A percentile compares a stretch with the other conserved stretches of the same genome.
phyloP scores from a whole-genome alignment of 2,329 filamentous ascomycete species.

The Phyllosticta paracitricarpa region DNA sequence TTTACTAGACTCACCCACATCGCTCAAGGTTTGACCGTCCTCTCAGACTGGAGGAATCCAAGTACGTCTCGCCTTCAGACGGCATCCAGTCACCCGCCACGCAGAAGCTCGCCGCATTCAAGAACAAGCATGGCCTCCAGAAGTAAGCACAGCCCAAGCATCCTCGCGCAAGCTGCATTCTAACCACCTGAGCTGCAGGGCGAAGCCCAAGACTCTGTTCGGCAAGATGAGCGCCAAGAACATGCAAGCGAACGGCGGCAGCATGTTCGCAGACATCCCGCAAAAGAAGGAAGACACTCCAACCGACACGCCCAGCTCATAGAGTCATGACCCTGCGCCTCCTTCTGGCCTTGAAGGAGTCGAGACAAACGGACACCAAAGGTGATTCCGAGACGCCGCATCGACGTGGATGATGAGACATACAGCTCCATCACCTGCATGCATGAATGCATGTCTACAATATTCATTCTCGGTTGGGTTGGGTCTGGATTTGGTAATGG shows the following conservation, averaged over 20 bases:
- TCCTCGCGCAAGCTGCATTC: background rate
- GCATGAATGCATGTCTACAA: background rate
- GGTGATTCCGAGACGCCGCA: background rate
- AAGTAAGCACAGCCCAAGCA: conserved; percentile 30
- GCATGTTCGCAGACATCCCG: conserved; percentile 28
- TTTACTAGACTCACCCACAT: conserved; percentile 4
- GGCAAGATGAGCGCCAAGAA: conserved; percentile 32
- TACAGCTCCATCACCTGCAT: background rate
- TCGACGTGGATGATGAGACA: background rate
- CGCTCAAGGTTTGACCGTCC: conserved; percentile 4
- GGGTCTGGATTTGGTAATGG: conserved; percentile 7
- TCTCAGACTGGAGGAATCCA: conserved; percentile 13
- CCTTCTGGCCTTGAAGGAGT: background rate
- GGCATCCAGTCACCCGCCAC: conserved; percentile 81
- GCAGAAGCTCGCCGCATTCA: conserved; percentile 70
- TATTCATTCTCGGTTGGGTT: background rate
- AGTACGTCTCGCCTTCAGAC: conserved; percentile 77
- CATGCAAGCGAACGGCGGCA: conserved; percentile 21
- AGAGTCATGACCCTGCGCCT: background rate
- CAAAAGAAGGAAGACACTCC: background rate
- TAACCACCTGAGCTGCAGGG: conserved; percentile 14
- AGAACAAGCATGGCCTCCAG: conserved; percentile 72
- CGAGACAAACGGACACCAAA: background rate
- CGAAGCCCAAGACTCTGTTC: conserved; percentile 32
- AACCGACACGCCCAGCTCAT: background rate